These are phyloP conservation scores for Metschnikowia arizonensis DNA, from an alignment of 805 yeast species.

Conservation along the genomic window DNA sequence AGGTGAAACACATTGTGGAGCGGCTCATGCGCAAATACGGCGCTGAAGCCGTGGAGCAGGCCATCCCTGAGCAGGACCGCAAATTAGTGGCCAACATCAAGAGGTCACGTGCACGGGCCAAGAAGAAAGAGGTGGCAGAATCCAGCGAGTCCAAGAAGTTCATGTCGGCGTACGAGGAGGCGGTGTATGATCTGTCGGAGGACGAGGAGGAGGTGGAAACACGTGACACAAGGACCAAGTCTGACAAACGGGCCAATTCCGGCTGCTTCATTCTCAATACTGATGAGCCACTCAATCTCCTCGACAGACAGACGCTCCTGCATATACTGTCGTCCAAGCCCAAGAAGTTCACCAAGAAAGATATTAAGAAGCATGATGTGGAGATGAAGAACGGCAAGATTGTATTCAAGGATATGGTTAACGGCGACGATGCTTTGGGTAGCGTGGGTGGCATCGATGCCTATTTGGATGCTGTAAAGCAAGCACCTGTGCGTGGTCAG, in stretches of 20 bases:
- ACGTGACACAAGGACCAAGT: conserved; percentile 24
- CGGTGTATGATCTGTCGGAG: conserved; percentile 63
- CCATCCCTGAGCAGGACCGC: conserved; percentile 87
- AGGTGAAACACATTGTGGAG: conserved; percentile 90
- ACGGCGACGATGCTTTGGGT: conserved; percentile 41
- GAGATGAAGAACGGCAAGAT: conserved; percentile 61
- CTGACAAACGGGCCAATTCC: conserved; percentile 40
- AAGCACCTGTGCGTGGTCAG: conserved; percentile 93
- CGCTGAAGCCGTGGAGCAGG: conserved; percentile 71
- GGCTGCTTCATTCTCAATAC: conserved; percentile 74
- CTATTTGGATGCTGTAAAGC: conserved; percentile 87
- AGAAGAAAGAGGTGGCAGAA: conserved; percentile 57
- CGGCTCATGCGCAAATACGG: conserved; percentile 88
- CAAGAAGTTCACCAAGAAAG: conserved; percentile 47
- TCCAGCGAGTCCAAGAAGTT: conserved; percentile 49
- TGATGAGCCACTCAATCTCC: conserved; percentile 78
- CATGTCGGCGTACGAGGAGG: conserved; percentile 89
- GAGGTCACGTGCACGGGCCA: conserved; percentile 79
- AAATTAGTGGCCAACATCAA: conserved; percentile 81
- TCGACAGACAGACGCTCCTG: conserved; percentile 79
- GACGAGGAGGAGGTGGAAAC: conserved; percentile 54
- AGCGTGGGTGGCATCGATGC: conserved; percentile 72
- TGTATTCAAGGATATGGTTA: conserved; percentile 50
- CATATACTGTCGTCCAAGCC: conserved; percentile 89
- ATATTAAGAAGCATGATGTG: conserved; percentile 31